A percentile compares a stretch with the other conserved stretches of the same genome.
Evolutionary conservation across 345 rosid genomes (phyloP).

Genomic region (Corchorus capsularis): DNA sequence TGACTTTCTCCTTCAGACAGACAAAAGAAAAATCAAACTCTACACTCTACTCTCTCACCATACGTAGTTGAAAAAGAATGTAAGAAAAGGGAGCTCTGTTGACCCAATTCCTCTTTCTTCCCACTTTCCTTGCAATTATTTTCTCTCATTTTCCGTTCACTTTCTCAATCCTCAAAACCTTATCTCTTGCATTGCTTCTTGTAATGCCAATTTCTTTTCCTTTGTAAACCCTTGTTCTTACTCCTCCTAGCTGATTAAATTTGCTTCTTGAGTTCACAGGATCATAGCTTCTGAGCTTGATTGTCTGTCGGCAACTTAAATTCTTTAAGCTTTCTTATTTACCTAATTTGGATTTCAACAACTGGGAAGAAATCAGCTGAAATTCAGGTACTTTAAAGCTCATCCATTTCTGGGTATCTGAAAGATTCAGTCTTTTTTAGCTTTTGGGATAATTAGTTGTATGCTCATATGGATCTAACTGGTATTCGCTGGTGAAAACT

Average conservation of each 20-base stretch:
- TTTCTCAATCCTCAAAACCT: not conserved
- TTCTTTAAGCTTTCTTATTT: not conserved
- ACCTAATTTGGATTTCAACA: not conserved
- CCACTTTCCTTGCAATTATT: not conserved
- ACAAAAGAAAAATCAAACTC: not conserved
- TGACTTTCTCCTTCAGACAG: not conserved
- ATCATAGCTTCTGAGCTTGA: not conserved
- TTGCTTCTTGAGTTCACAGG: not conserved
- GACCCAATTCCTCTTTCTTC: not conserved
- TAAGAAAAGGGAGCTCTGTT: not conserved
- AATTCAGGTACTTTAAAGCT: slow-evolving; percentile 12
- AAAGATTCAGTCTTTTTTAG: not conserved
- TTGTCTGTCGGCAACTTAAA: not conserved
- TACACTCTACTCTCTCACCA: not conserved
- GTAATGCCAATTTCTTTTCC: too few relatives aligned
- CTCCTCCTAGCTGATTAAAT: not conserved
- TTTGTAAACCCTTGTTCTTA: not conserved
- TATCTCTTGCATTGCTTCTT: slow-evolving; percentile 1
- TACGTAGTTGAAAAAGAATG: not conserved
- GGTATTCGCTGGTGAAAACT: not conserved
- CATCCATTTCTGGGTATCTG: not conserved
- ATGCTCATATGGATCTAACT: not conserved
- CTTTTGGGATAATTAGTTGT: not conserved
- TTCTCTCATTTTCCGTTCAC: not conserved
- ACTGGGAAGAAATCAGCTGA: slow-evolving; percentile 4